Evolutionary conservation across 2,329 filamentous ascomycete genomes (phyloP).

Genomic region (Colletotrichum chrysophilum): DNA sequence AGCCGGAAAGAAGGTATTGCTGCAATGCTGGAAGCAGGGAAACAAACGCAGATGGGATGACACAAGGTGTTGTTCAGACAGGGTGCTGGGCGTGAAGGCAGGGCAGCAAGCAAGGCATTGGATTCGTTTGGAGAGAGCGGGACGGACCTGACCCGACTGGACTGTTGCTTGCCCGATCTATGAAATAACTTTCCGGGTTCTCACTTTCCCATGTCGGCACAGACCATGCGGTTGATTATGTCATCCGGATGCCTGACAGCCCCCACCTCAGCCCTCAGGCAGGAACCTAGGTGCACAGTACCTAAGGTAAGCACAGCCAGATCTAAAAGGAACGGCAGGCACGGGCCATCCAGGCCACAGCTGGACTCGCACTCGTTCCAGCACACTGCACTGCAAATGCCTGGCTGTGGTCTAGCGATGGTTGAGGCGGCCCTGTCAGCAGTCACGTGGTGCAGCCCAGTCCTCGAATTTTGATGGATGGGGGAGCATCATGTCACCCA

Average conservation of each 20-base stretch:
- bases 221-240: neutral
- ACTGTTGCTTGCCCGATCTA: neutral
- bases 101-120: neutral
- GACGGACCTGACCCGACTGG: neutral
- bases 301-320: neutral
- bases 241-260: neutral
- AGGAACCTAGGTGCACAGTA: neutral
- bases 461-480: constrained; percentile 20
- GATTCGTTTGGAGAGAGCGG: neutral
- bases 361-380: neutral
- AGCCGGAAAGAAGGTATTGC: neutral
- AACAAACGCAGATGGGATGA: neutral
- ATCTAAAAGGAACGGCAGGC: neutral
- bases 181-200: constrained; percentile 17
- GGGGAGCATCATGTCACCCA: neutral
- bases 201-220: constrained; percentile 4
- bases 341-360: neutral
- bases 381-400: neutral
- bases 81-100: neutral
- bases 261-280: neutral
- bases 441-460: constrained; percentile 15
- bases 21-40: neutral
- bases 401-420: neutral
- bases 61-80: neutral
- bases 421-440: neutral